Evolutionary conservation across 805 yeast genomes (phyloP).

Genomic region (Kodamaea kaohsiungensis): DNA sequence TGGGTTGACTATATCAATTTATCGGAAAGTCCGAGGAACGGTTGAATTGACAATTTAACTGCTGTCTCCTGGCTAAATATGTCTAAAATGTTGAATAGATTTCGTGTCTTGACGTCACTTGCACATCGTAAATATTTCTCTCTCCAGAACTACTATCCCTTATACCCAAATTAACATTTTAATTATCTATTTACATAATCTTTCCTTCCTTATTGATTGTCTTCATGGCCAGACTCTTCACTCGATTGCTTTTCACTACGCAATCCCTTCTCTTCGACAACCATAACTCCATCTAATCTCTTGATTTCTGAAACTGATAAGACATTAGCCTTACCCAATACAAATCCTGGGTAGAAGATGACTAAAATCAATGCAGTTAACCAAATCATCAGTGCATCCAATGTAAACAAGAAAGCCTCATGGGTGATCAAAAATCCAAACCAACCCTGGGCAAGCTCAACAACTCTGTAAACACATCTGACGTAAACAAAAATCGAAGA

Average conservation of each 20-base stretch:
- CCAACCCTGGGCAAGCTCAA: slow-evolving; percentile 77
- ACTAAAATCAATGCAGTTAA: slow-evolving; percentile 22
- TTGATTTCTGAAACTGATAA: slow-evolving; percentile 5
- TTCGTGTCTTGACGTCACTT: too few relatives aligned
- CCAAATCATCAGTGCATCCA: slow-evolving; percentile 33
- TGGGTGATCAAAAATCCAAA: slow-evolving; percentile 57
- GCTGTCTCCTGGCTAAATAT: too few relatives aligned
- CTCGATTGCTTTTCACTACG: background rate
- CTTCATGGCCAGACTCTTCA: background rate
- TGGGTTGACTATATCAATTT: too few relatives aligned
- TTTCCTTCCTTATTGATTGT: too few relatives aligned
- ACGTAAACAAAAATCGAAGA: slow-evolving; percentile 57
- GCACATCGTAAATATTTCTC: too few relatives aligned
- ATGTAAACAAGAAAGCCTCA: slow-evolving; percentile 41
- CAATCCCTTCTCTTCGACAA: background rate
- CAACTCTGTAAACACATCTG: slow-evolving; percentile 72
- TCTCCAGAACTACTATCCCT: too few relatives aligned
- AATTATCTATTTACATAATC: too few relatives aligned
- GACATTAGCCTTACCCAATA: slow-evolving; percentile 48
- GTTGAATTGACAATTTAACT: too few relatives aligned
- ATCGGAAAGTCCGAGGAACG: too few relatives aligned
- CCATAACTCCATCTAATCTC: background rate
- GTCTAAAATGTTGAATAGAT: too few relatives aligned
- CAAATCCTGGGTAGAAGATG: slow-evolving; percentile 63
- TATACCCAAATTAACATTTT: too few relatives aligned